phyloP scores from a whole-genome alignment of 108 stramenopile genomes.

The Cafeteria roenbergensis region DNA sequence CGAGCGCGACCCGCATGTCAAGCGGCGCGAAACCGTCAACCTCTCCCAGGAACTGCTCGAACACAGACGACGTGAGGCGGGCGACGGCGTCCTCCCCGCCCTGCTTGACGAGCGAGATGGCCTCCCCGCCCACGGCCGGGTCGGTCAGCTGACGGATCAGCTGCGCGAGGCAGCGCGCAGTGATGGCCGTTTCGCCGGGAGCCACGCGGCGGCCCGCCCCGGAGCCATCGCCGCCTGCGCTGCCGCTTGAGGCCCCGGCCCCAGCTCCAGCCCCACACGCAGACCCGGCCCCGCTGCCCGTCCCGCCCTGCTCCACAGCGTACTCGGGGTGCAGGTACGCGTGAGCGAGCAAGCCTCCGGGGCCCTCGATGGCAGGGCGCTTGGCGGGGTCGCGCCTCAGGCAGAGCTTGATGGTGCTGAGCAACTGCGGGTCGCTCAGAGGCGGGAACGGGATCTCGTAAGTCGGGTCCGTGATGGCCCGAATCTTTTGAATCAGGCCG shows the following conservation, averaged over 20 bases:
- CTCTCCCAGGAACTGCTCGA: neutral
- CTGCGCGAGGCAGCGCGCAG: neutral
- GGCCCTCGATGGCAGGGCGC: slow-evolving; percentile 8
- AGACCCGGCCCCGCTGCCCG: neutral
- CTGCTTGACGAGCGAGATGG: neutral
- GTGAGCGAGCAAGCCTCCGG: neutral
- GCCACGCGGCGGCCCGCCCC: neutral
- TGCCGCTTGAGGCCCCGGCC: neutral
- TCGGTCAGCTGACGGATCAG: neutral
- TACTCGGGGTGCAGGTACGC: neutral
- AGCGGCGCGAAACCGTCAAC: neutral
- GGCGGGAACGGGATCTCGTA: slow-evolving; percentile 58
- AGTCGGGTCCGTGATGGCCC: slow-evolving; percentile 75
- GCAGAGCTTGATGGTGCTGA: slow-evolving; percentile 10
- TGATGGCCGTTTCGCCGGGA: neutral
- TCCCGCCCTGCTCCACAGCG: neutral
- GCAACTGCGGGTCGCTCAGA: neutral
- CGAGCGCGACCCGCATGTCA: neutral
- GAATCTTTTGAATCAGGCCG: slow-evolving; percentile 80
- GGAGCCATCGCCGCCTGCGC: neutral
- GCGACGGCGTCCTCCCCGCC: neutral
- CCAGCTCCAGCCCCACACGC: neutral
- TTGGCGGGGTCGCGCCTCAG: slow-evolving; percentile 14
- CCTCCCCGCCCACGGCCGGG: neutral
- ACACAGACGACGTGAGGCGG: neutral